Conservation (phyloP, 768 basidiomycete species). For the Antrodiella citrinella region DNA sequence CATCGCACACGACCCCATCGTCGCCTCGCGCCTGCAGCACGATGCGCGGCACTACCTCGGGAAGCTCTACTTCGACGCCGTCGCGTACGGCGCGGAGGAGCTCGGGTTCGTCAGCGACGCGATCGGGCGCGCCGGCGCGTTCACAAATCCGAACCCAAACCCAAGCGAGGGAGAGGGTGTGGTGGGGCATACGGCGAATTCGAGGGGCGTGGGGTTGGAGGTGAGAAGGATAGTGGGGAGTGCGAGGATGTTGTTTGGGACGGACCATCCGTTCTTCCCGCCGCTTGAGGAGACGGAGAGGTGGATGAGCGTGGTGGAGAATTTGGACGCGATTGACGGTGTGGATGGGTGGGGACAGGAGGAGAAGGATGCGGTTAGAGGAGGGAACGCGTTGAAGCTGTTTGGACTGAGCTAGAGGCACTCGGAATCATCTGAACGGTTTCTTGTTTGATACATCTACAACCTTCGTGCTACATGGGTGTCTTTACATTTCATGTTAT, state of each 20-base stretch:
- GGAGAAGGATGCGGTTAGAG: constrained; percentile 60
- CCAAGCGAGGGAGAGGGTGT: constrained; percentile 22
- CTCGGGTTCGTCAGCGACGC: constrained; percentile 69
- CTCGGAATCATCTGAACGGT: too few relatives aligned
- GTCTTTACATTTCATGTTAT: not conserved
- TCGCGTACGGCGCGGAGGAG: constrained; percentile 85
- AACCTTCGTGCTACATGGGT: not conserved
- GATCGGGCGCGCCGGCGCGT: constrained; percentile 51
- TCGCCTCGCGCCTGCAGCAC: constrained; percentile 64
- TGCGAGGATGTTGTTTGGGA: constrained; percentile 67
- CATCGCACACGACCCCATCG: constrained; percentile 77
- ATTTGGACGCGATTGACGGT: constrained; percentile 67
- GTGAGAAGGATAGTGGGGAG: constrained; percentile 40
- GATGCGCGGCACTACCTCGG: constrained; percentile 83
- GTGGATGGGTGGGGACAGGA: constrained; percentile 52
- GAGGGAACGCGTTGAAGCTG: constrained; percentile 63
- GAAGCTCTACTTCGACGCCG: constrained; percentile 75
- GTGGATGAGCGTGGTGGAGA: constrained; percentile 84
- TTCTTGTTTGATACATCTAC: not conserved
- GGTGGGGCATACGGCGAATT: constrained; percentile 50
- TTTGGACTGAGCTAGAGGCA: constrained; percentile 39
- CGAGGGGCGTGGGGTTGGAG: constrained; percentile 21
- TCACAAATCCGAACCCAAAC: constrained; percentile 17
- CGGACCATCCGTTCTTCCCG: constrained; percentile 90
- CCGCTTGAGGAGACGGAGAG: constrained; percentile 59